Base-by-base conservation (phyloP, 2,329 filamentous ascomycete genomes). In the Diaporthe citriasiana region DNA sequence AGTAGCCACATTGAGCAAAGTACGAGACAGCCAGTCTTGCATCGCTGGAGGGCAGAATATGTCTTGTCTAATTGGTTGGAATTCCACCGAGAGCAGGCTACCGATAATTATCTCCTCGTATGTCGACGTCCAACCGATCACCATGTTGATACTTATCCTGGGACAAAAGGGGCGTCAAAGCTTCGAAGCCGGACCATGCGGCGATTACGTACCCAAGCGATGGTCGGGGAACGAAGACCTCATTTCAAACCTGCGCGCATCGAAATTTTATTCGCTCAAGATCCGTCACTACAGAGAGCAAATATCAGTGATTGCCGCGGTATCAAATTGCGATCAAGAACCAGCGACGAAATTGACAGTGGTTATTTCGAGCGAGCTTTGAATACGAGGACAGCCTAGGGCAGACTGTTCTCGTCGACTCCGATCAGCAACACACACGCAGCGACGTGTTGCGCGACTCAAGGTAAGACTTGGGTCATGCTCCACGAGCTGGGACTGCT, bases 401-500 rank as follows among this genome's bases (percentile, higher is more conserved):
- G 47, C 22, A 25, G 47, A 38, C 63, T 53, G 45, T 53, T 40
- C 33, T 53, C 22, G 63, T 68, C 40, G 42, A 25, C 59, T 22
- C 30, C 57, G 59, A 51, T 25, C 59, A 51, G 47, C 70, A 30
- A 38, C n/a, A 45, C 69, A 63, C 42, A 40, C 45, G 30, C 5
- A n/a, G 47, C 25, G 38, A 68, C 47, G n/a, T 53, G 47, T 50
- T 68, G 45, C 45, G 47, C 56, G 56, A 71, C 35, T 63, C 56
- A 63, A 57, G 53, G 17, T 70, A 40, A 56, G 51, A 70, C 66
- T 57, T 70, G 66, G 66, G 40, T 56, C 40, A 55, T 57, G 51
- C 66, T 47, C 51, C 71, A 53, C 69, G 60, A 74, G 74, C 74
- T 74, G 73, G 74, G 74, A 76, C 74, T 76, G 63, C 73, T 74